These are phyloP conservation scores for Microbotryum violaceum DNA, from an alignment of 1,284 basidiomycete genomes.

Conservation along the genomic window DNA sequence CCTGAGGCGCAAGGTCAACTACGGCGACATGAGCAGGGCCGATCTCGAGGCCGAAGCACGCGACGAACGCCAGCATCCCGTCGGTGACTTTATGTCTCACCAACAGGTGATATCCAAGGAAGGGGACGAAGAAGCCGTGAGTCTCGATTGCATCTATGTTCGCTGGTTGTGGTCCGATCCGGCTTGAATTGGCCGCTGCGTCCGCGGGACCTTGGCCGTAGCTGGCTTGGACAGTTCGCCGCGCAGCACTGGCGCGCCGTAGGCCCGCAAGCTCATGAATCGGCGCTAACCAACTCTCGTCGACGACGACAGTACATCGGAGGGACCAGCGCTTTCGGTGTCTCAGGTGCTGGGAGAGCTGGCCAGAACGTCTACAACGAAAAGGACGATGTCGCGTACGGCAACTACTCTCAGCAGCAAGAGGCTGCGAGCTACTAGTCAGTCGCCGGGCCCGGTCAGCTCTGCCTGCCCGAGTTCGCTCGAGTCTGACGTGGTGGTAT, in stretches of 20 bases:
- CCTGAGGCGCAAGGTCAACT: slow-evolving; percentile 5
- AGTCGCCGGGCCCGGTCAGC: not conserved
- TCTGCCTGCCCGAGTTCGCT: not conserved
- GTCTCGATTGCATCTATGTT: not conserved
- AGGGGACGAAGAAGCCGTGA: slow-evolving; percentile 17
- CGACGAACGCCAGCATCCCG: slow-evolving; percentile 16
- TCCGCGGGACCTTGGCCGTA: not conserved
- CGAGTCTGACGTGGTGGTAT: not conserved
- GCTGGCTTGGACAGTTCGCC: too few species aligned
- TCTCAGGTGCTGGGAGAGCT: not conserved
- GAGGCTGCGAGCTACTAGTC: slow-evolving; percentile 11
- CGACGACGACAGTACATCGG: slow-evolving; percentile 12
- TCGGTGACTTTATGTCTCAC: slow-evolving; percentile 15
- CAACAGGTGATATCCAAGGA: slow-evolving; percentile 11
- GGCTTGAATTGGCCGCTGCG: not conserved
- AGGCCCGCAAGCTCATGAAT: too few species aligned
- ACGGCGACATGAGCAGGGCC: slow-evolving; percentile 4
- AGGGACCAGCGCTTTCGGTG: slow-evolving; percentile 2
- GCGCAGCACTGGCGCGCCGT: too few species aligned
- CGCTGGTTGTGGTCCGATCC: not conserved
- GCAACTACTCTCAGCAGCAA: slow-evolving; percentile 1
- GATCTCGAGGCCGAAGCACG: slow-evolving; percentile 15
- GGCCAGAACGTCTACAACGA: slow-evolving; percentile 1
- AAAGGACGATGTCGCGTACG: not conserved
- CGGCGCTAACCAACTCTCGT: too few species aligned